These are phyloP conservation scores for Crithidia thermophila DNA, from an alignment of 208 protist genomes.

Conservation along the genomic window DNA sequence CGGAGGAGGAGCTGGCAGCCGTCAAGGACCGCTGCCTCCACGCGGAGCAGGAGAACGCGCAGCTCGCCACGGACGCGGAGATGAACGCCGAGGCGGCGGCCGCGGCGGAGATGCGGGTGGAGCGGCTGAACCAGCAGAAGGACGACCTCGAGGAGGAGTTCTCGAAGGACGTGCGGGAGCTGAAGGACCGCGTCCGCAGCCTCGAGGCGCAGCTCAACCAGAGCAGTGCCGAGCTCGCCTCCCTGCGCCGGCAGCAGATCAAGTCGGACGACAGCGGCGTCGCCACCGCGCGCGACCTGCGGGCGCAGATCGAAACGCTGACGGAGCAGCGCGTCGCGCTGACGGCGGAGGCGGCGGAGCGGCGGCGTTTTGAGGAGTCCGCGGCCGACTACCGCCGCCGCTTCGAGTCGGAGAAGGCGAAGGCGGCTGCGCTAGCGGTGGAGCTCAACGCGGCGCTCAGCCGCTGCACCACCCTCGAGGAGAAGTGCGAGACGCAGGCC, in stretches of 20 bases:
- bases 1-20: slow-evolving; percentile 45
- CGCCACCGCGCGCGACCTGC: slow-evolving; percentile 43
- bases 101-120: slow-evolving; percentile 59
- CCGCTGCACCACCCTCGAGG: slow-evolving; percentile 69
- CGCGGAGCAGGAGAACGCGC: slow-evolving; percentile 64
- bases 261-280: slow-evolving; percentile 47
- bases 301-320: slow-evolving; percentile 43
- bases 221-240: slow-evolving; percentile 47
- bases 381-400: slow-evolving; percentile 46
- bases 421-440: slow-evolving; percentile 51
- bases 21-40: slow-evolving; percentile 33
- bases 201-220: slow-evolving; percentile 61
- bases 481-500: slow-evolving; percentile 65
- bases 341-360: slow-evolving; percentile 28
- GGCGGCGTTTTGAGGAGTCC: slow-evolving; percentile 41
- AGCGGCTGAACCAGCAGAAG: slow-evolving; percentile 58
- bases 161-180: slow-evolving; percentile 50
- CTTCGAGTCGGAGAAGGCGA: slow-evolving; percentile 51
- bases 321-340: slow-evolving; percentile 47
- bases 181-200: slow-evolving; percentile 58
- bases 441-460: slow-evolving; percentile 66
- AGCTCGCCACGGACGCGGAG: slow-evolving; percentile 55
- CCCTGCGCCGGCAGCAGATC: slow-evolving; percentile 50
- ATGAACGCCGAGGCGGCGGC: slow-evolving; percentile 35
- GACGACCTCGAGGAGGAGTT: slow-evolving; percentile 65